These are phyloP conservation scores for Sporormia fimetaria DNA, from an alignment of 495 filamentous ascomycete genomes.

Conservation along the genomic window DNA sequence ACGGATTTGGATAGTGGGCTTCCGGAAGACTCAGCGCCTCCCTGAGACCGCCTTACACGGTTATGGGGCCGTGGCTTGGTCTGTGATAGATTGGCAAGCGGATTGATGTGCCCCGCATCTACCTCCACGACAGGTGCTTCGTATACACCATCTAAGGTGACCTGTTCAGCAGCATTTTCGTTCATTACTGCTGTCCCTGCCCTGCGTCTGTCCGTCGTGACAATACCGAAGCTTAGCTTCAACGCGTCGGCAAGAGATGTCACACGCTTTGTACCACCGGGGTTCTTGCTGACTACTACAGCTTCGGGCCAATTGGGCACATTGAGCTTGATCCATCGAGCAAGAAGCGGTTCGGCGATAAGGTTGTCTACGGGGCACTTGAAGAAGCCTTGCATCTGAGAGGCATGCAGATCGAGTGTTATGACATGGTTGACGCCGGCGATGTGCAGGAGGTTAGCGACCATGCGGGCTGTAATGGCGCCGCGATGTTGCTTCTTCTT, in stretches of 20 bases:
- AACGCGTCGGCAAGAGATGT: constrained; percentile 93
- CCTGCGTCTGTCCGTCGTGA: constrained; percentile 82
- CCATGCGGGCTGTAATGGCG: constrained; percentile 91
- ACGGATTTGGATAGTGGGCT: constrained; percentile 23
- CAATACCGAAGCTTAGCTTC: constrained; percentile 93
- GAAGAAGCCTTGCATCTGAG: constrained; percentile 98
- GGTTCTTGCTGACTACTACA: constrained; percentile 96
- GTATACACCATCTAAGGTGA: constrained; percentile 29
- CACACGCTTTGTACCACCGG: constrained; percentile 90
- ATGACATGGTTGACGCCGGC: constrained; percentile 96
- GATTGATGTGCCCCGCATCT: constrained; percentile 13
- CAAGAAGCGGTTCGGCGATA: constrained; percentile 89
- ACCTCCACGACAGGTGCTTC: constrained; percentile 17
- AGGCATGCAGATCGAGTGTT: constrained; percentile 84
- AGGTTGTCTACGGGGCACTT: constrained; percentile 96
- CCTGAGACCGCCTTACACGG: constrained; percentile 16
- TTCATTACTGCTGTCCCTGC: constrained; percentile 42
- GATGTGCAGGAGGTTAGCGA: constrained; percentile 85
- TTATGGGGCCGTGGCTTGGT: too few relatives aligned
- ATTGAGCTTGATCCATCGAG: constrained; percentile 86
- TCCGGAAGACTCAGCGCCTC: constrained; percentile 6
- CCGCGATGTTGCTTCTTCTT: constrained; percentile 98
- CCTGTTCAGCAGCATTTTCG: constrained; percentile 45
- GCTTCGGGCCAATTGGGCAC: constrained; percentile 78
- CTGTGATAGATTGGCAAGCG: constrained; percentile 8